Base-by-base conservation (phyloP, 2,329 filamentous ascomycete genomes). In the Pseudogymnoascus sp. region DNA sequence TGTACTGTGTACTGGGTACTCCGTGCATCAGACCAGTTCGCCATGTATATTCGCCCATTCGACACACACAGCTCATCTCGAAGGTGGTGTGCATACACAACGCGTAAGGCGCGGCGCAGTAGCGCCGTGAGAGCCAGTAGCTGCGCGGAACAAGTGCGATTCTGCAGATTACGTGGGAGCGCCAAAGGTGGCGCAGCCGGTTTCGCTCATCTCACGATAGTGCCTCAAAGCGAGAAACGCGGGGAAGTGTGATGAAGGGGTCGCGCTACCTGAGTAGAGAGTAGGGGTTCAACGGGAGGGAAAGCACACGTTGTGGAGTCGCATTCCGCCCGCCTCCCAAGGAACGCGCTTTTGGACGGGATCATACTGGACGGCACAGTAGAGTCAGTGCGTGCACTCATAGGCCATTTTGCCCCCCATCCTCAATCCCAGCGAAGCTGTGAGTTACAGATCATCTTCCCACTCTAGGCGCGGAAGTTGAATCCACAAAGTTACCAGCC, bases 21-120 rank as follows among this genome's bases (percentile, higher is more conserved):
- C 28, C 28, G 51, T 57, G 51, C 51, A 57, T 23, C n/a, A 57
- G n/a, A 16, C 14, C 23, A 28, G 45, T 25, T 54, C 45, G 45
- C 45, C 6, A 16, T 54, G 45, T 54, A 54, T 54, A 54, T 31
- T 28, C 45, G 45, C 45, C 45, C 45, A 28, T 51, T 16, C 23
- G 23, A 54, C 45, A 16, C 45, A 54, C 45, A 31, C 14, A 54
- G 11, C 16, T 25, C 51, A 34, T 16, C 28, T 54, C 25, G 14
- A 57, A 57, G 51, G 51, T 34, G 51, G 51, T 34, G 51, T 57
- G 51, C 51, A 57, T 57, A 57, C 51, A 57, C 31, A 57, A 57
- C 51, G 51, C 51, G 51, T 57, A 57, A 57, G 51, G 51, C 51
- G 51, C 28, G 28, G 51, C 51, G 28, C 51, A 57, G 51, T 57